A percentile compares a stretch with the other conserved stretches of the same genome.
Evolutionary conservation across 352 stramenopile species (phyloP).

Genomic region (Globisporangium nunn): DNA sequence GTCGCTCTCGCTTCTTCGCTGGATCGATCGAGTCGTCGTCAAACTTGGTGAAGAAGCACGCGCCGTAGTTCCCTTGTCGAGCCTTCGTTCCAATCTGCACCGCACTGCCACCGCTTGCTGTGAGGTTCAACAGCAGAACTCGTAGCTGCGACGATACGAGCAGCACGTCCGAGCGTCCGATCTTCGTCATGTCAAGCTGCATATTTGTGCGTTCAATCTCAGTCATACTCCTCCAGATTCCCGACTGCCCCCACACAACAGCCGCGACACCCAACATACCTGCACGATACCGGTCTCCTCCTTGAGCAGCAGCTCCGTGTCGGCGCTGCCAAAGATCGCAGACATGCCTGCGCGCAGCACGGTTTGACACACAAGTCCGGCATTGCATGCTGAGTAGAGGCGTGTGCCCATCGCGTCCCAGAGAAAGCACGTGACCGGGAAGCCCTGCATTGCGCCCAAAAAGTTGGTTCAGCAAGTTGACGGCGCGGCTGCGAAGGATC

Average conservation of each 20-base stretch:
- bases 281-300: constrained; percentile 84
- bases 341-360: constrained; percentile 74
- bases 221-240: constrained; percentile 19
- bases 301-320: constrained; percentile 81
- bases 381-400: constrained; percentile 80
- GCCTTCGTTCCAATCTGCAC: constrained; percentile 82
- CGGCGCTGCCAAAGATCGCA: constrained; percentile 72
- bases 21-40: constrained; percentile 54
- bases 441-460: constrained; percentile 23
- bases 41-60: constrained; percentile 69
- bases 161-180: constrained; percentile 47
- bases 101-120: constrained; percentile 53
- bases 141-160: constrained; percentile 81
- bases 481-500: not conserved
- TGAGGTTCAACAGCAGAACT: constrained; percentile 73
- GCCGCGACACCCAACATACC: constrained; percentile 17
- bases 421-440: constrained; percentile 74
- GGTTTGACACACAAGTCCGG: constrained; percentile 69
- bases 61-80: constrained; percentile 73
- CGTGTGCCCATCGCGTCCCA: constrained; percentile 65
- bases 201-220: constrained; percentile 16
- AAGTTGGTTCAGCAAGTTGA: not conserved
- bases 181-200: constrained; percentile 61
- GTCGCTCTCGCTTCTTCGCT: constrained; percentile 48
- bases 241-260: not conserved